phyloP scores from a whole-genome alignment of 192 early-diverging fungal species.

The Entomortierella beljakovae region DNA sequence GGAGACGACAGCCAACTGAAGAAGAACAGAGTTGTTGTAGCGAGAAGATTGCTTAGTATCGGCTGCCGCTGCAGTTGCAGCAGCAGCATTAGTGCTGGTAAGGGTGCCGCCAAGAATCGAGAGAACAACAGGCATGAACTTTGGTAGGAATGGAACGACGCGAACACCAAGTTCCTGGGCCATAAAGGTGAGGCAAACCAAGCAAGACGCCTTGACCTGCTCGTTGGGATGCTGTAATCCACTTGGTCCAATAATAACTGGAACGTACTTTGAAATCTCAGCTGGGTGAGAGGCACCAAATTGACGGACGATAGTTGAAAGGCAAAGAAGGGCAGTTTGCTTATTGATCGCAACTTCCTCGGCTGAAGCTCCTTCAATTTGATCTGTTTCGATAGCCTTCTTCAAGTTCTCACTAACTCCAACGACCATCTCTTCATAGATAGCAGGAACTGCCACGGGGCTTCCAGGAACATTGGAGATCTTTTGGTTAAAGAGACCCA shows the following conservation, averaged over 20 bases:
- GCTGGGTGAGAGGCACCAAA: slow-evolving; percentile 72
- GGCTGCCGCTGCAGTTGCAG: slow-evolving; percentile 55
- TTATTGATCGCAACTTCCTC: slow-evolving; percentile 68
- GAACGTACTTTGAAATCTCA: slow-evolving; percentile 71
- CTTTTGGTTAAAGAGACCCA: slow-evolving; percentile 80
- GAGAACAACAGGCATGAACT: slow-evolving; percentile 85
- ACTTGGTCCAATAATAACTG: slow-evolving; percentile 59
- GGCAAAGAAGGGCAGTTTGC: slow-evolving; percentile 83
- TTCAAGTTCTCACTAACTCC: slow-evolving; percentile 62
- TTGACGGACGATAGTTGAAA: slow-evolving; percentile 76
- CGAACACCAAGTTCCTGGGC: slow-evolving; percentile 80
- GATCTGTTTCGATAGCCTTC: slow-evolving; percentile 56
- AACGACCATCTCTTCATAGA: slow-evolving; percentile 60
- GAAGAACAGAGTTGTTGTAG: slow-evolving; percentile 55
- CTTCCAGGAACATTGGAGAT: slow-evolving; percentile 61
- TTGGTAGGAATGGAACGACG: slow-evolving; percentile 81
- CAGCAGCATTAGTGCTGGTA: slow-evolving; percentile 57
- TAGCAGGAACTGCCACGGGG: slow-evolving; percentile 55
- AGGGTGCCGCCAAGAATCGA: slow-evolving; percentile 61
- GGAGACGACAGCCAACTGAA: slow-evolving; percentile 66
- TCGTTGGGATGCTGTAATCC: slow-evolving; percentile 57
- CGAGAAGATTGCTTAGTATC: slow-evolving; percentile 52
- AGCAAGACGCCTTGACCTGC: slow-evolving; percentile 61
- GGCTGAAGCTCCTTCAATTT: slow-evolving; percentile 42
- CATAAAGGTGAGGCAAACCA: slow-evolving; percentile 71